A percentile compares a stretch with the other conserved stretches of the same genome.
Evolutionary conservation across 768 basidiomycete species (phyloP).

Genomic region (Collybiopsis confluens): DNA sequence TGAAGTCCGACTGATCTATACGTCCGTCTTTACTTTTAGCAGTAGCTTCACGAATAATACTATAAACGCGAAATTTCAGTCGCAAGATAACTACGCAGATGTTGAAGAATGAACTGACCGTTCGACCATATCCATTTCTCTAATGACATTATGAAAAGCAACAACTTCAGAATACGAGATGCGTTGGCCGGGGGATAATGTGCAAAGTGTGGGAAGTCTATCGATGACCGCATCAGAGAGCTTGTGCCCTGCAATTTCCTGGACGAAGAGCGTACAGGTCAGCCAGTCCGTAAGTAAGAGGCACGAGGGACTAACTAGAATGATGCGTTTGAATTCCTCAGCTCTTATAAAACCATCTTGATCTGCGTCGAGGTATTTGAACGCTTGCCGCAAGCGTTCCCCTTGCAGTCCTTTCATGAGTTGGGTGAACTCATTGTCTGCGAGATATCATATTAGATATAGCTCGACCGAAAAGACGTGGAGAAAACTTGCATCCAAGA

Average conservation of each 20-base stretch:
- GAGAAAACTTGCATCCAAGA: conserved; percentile 79
- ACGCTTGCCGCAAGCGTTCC: conserved; percentile 94
- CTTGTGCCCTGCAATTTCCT: conserved; percentile 98
- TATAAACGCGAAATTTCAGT: conserved; percentile 22
- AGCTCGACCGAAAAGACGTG: too few relatives aligned
- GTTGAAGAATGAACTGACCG: too few relatives aligned
- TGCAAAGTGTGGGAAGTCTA: conserved; percentile 86
- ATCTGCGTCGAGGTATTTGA: conserved; percentile 85
- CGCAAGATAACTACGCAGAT: too few relatives aligned
- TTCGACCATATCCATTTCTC: conserved; percentile 98
- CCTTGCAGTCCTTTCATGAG: conserved; percentile 98
- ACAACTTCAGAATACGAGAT: conserved; percentile 96
- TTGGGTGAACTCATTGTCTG: conserved; percentile 96
- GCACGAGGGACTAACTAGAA: conserved; percentile 58
- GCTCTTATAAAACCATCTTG: conserved; percentile 92
- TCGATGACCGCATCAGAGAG: conserved; percentile 92
- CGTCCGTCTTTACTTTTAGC: conserved; percentile 90
- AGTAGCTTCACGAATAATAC: conserved; percentile 87
- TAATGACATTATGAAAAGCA: conserved; percentile 95
- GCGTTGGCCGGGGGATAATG: conserved; percentile 80
- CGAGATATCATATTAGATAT: neutral
- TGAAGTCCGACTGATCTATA: conserved; percentile 94
- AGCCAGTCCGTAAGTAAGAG: neutral
- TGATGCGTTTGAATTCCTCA: conserved; percentile 92
- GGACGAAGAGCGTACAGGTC: conserved; percentile 1